Evolutionary conservation across 2,329 filamentous ascomycete species (phyloP), one percentile per base, ranked within the genome.

Genomic region (Aspergillus glaucus): DNA sequence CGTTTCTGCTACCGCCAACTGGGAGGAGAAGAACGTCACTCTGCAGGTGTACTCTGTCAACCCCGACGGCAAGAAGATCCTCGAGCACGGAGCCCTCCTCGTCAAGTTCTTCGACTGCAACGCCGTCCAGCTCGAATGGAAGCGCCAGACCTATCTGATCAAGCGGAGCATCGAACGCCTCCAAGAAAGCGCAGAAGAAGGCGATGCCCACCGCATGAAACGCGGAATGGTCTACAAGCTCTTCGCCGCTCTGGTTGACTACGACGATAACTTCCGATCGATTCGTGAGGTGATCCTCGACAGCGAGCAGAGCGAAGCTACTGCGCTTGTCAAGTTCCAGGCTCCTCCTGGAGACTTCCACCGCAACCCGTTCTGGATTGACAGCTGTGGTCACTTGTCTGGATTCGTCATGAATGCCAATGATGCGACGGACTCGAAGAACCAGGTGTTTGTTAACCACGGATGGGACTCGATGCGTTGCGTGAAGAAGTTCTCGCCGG

Each of bases 211-310:
- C 64, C 86, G 87, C 69, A 79, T 90, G 53, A 80, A 85, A 44
- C 82, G 85, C 22, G 85, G 85, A 30, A 80, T 90, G 72, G 84
- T 85, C 12, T 93, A 93, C 77, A 91, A 90, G 70, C 77, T 85
- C 45, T 81, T 81, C 70, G 77, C 77, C 60, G 73, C 77, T 46
- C 69, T 81, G 28, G 79, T 81, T 34, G 76, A 75, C 44, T 82
- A 82, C 56, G 74, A 76, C 49, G 71, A 75, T 49, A 78, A 75
- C 58, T 82, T 79, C 64, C 74, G 77, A 47, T 78, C 76, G 44
- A 81, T 82, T 69, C 71, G 78, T 42, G 78, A 81, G 57, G 79
- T 81, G 43, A 78, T 81, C 44, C 69, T 81, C 9, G 77, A 81
- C 59, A 76, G 76, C 50, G 74, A 76, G 48, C 67, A 75, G 46